These are phyloP conservation scores for Elymus sibiricus DNA, from an alignment of 176 grass and related monocot genomes.

Conservation along the genomic window DNA sequence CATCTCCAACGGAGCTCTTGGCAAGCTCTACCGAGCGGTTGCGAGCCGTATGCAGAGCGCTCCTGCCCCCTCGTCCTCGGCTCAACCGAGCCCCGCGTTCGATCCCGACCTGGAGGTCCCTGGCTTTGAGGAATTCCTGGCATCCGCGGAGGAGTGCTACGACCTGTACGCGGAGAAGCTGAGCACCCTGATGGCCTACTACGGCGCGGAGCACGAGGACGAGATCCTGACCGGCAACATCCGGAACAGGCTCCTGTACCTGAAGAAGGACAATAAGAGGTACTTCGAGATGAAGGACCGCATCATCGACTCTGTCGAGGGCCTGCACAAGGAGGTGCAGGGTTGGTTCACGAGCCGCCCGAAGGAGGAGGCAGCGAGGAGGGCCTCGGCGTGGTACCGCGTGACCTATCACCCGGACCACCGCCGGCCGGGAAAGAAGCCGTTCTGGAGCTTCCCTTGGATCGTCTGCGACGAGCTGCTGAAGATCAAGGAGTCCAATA, in stretches of 20 bases:
- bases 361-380: slow-evolving; percentile 27
- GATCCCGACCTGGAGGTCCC: slow-evolving; percentile 63
- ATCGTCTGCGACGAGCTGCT: slow-evolving; percentile 53
- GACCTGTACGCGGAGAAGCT: slow-evolving; percentile 64
- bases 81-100: not conserved
- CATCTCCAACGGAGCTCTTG: slow-evolving; percentile 55
- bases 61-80: not conserved
- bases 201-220: slow-evolving; percentile 63
- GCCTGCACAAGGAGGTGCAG: slow-evolving; percentile 50
- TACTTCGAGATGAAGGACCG: slow-evolving; percentile 92
- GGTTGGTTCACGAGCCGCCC: slow-evolving; percentile 43
- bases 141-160: slow-evolving; percentile 53
- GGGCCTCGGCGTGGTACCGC: slow-evolving; percentile 90
- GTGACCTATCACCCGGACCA: slow-evolving; percentile 71
- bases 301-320: slow-evolving; percentile 55
- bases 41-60: slow-evolving; percentile 23
- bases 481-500: slow-evolving; percentile 46
- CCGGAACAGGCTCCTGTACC: slow-evolving; percentile 61
- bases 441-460: slow-evolving; percentile 85
- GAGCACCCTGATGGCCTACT: slow-evolving; percentile 69
- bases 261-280: slow-evolving; percentile 71
- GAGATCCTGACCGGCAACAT: slow-evolving; percentile 97
- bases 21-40: slow-evolving; percentile 61
- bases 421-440: slow-evolving; percentile 29
- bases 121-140: slow-evolving; percentile 58